A percentile compares a stretch with the other conserved stretches of the same genome.
phyloP scores from a whole-genome alignment of 352 stramenopile genomes.

The Globisporangium okanoganense region DNA sequence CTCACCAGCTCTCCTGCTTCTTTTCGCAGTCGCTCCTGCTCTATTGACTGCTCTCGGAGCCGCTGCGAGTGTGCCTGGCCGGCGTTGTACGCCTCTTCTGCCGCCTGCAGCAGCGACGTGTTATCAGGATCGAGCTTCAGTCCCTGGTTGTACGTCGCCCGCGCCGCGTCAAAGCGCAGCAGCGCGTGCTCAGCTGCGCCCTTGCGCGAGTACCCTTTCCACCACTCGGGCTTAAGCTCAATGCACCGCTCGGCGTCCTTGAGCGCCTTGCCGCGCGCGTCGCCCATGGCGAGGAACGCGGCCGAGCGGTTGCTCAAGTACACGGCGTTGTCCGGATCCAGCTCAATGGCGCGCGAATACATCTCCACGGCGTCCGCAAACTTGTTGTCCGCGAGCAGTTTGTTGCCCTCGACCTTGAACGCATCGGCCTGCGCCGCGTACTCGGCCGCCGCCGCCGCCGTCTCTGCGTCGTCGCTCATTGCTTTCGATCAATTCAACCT shows the following conservation, averaged over 20 bases:
- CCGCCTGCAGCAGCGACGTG: slow-evolving; percentile 50
- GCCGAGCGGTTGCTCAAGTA: slow-evolving; percentile 87
- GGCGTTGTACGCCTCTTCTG: slow-evolving; percentile 70
- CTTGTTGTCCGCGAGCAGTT: slow-evolving; percentile 55
- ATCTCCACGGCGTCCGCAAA: slow-evolving; percentile 69
- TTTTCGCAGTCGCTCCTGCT: slow-evolving; percentile 32
- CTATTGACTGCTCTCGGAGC: slow-evolving; percentile 51
- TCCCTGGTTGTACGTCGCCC: slow-evolving; percentile 64
- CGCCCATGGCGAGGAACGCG: slow-evolving; percentile 72
- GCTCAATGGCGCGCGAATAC: slow-evolving; percentile 78
- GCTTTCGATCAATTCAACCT: no score
- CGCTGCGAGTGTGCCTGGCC: slow-evolving; percentile 59
- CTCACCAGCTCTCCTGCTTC: slow-evolving; percentile 29
- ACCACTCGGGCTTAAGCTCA: slow-evolving; percentile 73
- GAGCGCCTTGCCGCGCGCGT: slow-evolving; percentile 76
- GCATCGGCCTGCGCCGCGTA: slow-evolving; percentile 66
- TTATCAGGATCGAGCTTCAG: slow-evolving; percentile 73
- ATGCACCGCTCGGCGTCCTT: slow-evolving; percentile 79
- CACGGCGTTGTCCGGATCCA: slow-evolving; percentile 83
- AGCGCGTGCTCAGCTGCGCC: slow-evolving; percentile 76
- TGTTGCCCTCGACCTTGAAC: slow-evolving; percentile 86
- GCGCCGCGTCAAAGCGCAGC: slow-evolving; percentile 67
- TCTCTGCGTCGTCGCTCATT: slow-evolving; percentile 8
- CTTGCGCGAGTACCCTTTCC: slow-evolving; percentile 86
- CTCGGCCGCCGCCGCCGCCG: slow-evolving; percentile 26